These are phyloP conservation scores for Syncephalastrum contaminatum DNA, from an alignment of 371 early-diverging fungal genomes.

Conservation along the genomic window DNA sequence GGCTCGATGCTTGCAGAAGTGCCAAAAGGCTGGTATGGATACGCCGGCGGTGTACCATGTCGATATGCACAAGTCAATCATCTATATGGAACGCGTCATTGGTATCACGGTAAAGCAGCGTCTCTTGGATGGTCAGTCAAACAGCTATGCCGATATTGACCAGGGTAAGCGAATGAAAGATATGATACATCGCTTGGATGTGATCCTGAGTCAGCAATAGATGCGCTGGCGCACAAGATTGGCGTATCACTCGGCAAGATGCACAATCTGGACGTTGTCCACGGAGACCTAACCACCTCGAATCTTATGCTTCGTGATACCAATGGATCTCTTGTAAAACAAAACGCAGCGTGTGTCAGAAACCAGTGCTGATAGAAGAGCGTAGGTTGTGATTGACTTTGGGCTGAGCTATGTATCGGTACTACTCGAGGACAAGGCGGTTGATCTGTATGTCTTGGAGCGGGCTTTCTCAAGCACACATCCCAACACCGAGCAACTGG, in stretches of 20 bases:
- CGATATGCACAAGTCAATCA: conserved; percentile 63
- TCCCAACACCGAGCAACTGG: conserved; percentile 74
- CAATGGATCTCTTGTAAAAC: conserved; percentile 50
- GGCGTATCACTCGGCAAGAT: conserved; percentile 78
- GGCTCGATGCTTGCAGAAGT: conserved; percentile 76
- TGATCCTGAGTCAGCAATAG: conserved; percentile 9
- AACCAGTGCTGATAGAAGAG: background rate
- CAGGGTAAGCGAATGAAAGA: conserved; percentile 17
- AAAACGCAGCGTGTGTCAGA: background rate
- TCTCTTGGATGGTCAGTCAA: conserved; percentile 43
- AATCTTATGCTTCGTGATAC: conserved; percentile 82
- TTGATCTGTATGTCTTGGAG: conserved; percentile 99
- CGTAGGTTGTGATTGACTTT: conserved; percentile 92
- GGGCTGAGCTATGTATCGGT: conserved; percentile 88
- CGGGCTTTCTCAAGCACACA: conserved; percentile 92
- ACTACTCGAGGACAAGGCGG: conserved; percentile 98
- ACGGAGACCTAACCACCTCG: conserved; percentile 98
- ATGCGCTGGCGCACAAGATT: conserved; percentile 51
- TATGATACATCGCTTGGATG: no score
- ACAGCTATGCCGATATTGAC: conserved; percentile 33
- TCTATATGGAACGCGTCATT: conserved; percentile 86
- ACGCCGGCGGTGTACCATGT: conserved; percentile 83
- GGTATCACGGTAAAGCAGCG: conserved; percentile 77
- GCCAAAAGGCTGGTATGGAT: conserved; percentile 73
- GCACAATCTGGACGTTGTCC: conserved; percentile 89